Base-by-base conservation (phyloP, 2,329 filamentous ascomycete species). In the Apiospora saccharicola region DNA sequence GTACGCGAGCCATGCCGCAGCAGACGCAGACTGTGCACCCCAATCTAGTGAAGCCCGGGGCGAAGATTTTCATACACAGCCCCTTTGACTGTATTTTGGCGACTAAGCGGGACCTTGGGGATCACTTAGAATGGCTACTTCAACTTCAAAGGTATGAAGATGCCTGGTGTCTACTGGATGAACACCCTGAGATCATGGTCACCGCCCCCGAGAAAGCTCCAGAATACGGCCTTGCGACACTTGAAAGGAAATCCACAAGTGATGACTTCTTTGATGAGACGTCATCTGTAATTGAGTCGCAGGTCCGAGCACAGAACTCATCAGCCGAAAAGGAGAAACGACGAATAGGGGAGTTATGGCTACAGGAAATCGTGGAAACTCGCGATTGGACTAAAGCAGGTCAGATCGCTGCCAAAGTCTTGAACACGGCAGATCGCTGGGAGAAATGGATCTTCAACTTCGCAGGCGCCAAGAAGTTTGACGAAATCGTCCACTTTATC, bases 391-490 rank as follows among this genome's bases (percentile, higher is more conserved):
- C 81, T 12, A 86, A 89, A 72, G 96, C 96, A 7, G 96, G 94
- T 0, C 87, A 92, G 77, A 87, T 97, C 4, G 96, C 95, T 72
- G 93, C 92, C 19, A 94, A 92, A 78, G 95, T 98, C 0, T 86
- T 99, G 0, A 91, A 91, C 61, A 94, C 92, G 0, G 90, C 94
- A 0, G 87, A 92, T 68, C 87, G 92, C 76, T 99, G 96, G 96
- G 95, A 98, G 83, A 94, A 97, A 78, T 98, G 96, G 95, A 93
- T 97, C 6, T 97, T 93, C 90, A 92, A 90, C 0, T 99, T 99
- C 83, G 94, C 95, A 10, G 92, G 94, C 53, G 93, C 93, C 2
- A 89, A 94, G 75, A 94, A 91, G 78, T 94, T 97, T 77, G 94
- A 98, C 80, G 95, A 98, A 77, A 98, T 99, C 73, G 93, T 93